These are phyloP conservation scores for Rubroboletus pulcherrimus DNA, from an alignment of 768 basidiomycete genomes.

Conservation along the genomic window DNA sequence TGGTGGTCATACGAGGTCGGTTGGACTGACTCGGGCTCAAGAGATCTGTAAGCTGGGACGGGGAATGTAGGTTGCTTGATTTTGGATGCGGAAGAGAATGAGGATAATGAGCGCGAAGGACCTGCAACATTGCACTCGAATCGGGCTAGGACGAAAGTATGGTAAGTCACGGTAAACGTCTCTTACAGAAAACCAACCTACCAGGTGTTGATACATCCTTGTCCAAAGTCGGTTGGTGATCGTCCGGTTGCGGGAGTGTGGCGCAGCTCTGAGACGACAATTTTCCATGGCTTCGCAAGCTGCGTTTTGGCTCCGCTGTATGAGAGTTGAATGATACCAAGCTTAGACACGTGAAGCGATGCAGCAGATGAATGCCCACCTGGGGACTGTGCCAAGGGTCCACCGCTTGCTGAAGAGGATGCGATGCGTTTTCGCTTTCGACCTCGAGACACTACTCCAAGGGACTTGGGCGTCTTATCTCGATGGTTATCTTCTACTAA, in stretches of 20 bases:
- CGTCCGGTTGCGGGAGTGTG: slow-evolving; percentile 2
- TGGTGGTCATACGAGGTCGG: background rate
- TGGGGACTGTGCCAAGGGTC: slow-evolving; percentile 10
- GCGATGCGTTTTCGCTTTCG: slow-evolving; percentile 24
- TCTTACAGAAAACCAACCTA: slow-evolving; percentile 4
- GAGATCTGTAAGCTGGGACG: slow-evolving; percentile 5
- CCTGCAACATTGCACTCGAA: slow-evolving; percentile 1
- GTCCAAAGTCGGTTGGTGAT: background rate
- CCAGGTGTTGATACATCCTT: slow-evolving; percentile 8
- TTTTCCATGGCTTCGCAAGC: slow-evolving; percentile 5
- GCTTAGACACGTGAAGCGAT: slow-evolving; percentile 5
- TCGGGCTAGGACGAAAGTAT: slow-evolving; percentile 6
- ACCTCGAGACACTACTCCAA: slow-evolving; percentile 8
- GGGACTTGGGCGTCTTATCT: slow-evolving; percentile 14
- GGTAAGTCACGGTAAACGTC: slow-evolving; percentile 5
- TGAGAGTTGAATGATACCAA: slow-evolving; percentile 3
- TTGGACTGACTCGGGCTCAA: slow-evolving; percentile 5
- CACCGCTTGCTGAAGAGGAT: slow-evolving; percentile 14
- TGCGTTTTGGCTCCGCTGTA: slow-evolving; percentile 4
- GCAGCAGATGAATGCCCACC: slow-evolving; percentile 18
- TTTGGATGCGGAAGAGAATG: slow-evolving; percentile 7
- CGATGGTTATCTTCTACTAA: background rate
- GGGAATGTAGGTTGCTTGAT: slow-evolving; percentile 4
- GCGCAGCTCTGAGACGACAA: slow-evolving; percentile 4
- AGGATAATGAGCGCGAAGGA: slow-evolving; percentile 9